These are phyloP conservation scores for Clarireedia monteithiana DNA, from an alignment of 2,329 filamentous ascomycete genomes.

Conservation along the genomic window DNA sequence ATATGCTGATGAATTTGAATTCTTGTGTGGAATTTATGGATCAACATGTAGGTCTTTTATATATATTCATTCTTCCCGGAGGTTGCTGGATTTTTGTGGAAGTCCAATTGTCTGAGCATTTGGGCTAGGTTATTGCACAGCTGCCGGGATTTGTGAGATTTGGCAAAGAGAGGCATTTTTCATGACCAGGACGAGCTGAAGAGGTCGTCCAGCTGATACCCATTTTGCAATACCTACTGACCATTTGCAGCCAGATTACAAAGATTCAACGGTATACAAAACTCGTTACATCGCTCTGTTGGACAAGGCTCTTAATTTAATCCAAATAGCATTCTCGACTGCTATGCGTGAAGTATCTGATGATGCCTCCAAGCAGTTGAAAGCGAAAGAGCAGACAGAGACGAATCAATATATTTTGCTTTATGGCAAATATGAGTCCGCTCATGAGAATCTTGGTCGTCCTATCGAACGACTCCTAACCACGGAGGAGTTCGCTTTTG, in stretches of 20 bases:
- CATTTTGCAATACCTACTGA: conserved; percentile 17
- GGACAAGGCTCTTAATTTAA: conserved; percentile 53
- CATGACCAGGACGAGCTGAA: neutral
- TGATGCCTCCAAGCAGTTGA: conserved; percentile 54
- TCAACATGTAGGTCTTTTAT: conserved; percentile 54
- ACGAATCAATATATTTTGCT: conserved; percentile 63
- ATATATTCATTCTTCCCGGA: neutral
- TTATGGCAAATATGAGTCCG: conserved; percentile 56
- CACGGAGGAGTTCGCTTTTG: conserved; percentile 36
- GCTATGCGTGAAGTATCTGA: conserved; percentile 44
- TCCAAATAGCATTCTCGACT: conserved; percentile 32
- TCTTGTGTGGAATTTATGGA: conserved; percentile 91
- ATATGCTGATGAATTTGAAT: conserved; percentile 82
- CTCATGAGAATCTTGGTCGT: conserved; percentile 48
- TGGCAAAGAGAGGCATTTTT: no score
- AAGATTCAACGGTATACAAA: conserved; percentile 79
- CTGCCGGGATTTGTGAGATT: no score
- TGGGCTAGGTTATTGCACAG: neutral
- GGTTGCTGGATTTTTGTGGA: neutral
- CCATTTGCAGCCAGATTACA: conserved; percentile 59
- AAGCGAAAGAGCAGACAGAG: conserved; percentile 58
- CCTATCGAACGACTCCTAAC: conserved; percentile 51
- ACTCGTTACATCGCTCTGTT: conserved; percentile 81
- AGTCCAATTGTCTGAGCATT: neutral
- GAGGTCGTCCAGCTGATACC: neutral